Evolutionary conservation across 2,329 filamentous ascomycete genomes (phyloP).

Genomic region (Orbilia blumenaviensis): DNA sequence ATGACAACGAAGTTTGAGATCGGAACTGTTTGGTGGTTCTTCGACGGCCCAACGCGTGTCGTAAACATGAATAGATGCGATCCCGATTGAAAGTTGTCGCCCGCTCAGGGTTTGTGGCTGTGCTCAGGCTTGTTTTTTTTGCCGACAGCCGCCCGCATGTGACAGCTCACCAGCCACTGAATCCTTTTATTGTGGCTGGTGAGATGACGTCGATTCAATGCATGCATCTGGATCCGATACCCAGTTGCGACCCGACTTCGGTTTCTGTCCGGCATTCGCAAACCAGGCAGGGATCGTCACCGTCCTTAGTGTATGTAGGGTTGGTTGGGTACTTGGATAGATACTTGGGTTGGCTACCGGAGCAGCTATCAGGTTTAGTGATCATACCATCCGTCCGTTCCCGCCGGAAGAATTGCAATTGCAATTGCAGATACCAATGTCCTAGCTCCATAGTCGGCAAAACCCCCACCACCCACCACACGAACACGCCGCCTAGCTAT

Average conservation of each 20-base stretch:
- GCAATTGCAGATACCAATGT: too few species aligned
- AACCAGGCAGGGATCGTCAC: neutral
- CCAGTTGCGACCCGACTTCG: conserved; percentile 16
- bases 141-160: neutral
- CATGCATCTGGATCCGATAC: neutral
- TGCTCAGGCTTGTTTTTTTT: neutral
- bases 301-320: too few species aligned
- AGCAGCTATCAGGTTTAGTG: conserved; percentile 18
- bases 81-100: neutral
- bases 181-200: neutral
- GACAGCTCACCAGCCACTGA: neutral
- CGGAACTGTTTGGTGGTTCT: neutral
- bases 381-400: conserved; percentile 44
- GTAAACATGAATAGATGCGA: too few species aligned
- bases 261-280: neutral
- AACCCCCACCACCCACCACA: neutral
- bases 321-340: too few species aligned
- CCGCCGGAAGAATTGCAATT: conserved; percentile 7
- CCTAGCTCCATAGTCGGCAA: too few species aligned
- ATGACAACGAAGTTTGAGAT: neutral
- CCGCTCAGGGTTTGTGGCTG: neutral
- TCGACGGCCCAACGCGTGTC: too few species aligned
- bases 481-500: too few species aligned
- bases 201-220: neutral
- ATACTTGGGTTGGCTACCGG: neutral